Base-by-base conservation (phyloP, 2,329 filamentous ascomycete genomes). In the Sporothrix protearum region DNA sequence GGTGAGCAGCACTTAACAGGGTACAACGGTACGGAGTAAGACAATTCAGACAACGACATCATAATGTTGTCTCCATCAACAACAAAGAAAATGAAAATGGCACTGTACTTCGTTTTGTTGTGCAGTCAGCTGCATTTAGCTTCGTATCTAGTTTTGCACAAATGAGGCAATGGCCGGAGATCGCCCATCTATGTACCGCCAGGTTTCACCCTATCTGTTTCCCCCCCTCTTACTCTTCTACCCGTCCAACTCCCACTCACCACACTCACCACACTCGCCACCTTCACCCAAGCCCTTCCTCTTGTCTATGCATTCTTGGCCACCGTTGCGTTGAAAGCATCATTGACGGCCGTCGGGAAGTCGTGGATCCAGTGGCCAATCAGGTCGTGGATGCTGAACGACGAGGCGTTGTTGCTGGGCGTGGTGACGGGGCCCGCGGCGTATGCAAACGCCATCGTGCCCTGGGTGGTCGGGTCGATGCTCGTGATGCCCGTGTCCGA, bases 361-460 rank as follows among this genome's bases (percentile, higher is more conserved):
- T 82, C 79, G 73, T 82, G 80, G 45, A 77, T 77, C 79, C 80
- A 82, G 75, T 82, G 82, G 61, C 81, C 81, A 53, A 82, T 78
- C 71, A 77, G 78, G 63, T 83, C 80, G 74, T 85, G 83, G 73
- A 83, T 83, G 72, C 79, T 78, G 73, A 85, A 84, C 25, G 76
- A 75, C 3, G 80, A 78, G 12, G 79, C 77, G 28, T 76, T 76
- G 76, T 79, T 78, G 19, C 73, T 68, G 0, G 82, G 83, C 22
- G 78, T 76, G 68, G 82, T 79, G 10, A 82, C 80, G 5, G 80
- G 79, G 1, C 76, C 78, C 16, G 75, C 73, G 1, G 81, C 81
- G 74, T 77, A 81, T 16, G 82, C 82, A 71, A 79, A 84, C 9
- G 81, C 83, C 39, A 84, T 77, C 71, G 79, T 78, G 71, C 78